These are phyloP conservation scores for Zarea fungicola DNA, from an alignment of 2,329 filamentous ascomycete genomes.

Conservation along the genomic window DNA sequence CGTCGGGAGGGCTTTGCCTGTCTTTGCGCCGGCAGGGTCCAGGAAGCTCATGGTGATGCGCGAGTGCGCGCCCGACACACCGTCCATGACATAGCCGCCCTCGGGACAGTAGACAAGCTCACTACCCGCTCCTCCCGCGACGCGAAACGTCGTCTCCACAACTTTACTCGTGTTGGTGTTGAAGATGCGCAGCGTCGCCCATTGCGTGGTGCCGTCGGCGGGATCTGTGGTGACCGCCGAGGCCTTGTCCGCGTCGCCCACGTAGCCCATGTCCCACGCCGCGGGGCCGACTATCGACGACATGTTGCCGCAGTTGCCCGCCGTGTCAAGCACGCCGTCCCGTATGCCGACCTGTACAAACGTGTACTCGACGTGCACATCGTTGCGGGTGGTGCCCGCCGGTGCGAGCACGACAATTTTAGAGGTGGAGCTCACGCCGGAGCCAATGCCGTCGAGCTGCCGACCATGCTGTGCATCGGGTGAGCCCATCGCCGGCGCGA, in stretches of 20 bases:
- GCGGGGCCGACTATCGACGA: conserved; percentile 57
- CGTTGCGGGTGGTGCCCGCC: neutral
- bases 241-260: conserved; percentile 14
- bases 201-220: conserved; percentile 22
- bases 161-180: conserved; percentile 70
- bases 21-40: conserved; percentile 58
- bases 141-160: conserved; percentile 52
- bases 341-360: conserved; percentile 65
- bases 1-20: conserved; percentile 47
- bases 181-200: conserved; percentile 51
- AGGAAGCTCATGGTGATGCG: conserved; percentile 57
- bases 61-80: conserved; percentile 54
- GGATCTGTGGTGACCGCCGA: conserved; percentile 16
- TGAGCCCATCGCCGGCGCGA: conserved; percentile 56
- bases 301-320: conserved; percentile 75
- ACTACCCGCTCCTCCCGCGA: conserved; percentile 32
- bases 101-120: conserved; percentile 20
- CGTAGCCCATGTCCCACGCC: conserved; percentile 28
- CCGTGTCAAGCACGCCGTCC: conserved; percentile 55
- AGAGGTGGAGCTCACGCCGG: conserved; percentile 61
- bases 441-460: conserved; percentile 68
- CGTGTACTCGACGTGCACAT: conserved; percentile 59
- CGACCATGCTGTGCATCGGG: conserved; percentile 59
- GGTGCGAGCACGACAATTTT: conserved; percentile 62
- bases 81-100: conserved; percentile 58